Base-by-base conservation (phyloP, 495 filamentous ascomycete genomes). In the Lentithecium fluviatile region DNA sequence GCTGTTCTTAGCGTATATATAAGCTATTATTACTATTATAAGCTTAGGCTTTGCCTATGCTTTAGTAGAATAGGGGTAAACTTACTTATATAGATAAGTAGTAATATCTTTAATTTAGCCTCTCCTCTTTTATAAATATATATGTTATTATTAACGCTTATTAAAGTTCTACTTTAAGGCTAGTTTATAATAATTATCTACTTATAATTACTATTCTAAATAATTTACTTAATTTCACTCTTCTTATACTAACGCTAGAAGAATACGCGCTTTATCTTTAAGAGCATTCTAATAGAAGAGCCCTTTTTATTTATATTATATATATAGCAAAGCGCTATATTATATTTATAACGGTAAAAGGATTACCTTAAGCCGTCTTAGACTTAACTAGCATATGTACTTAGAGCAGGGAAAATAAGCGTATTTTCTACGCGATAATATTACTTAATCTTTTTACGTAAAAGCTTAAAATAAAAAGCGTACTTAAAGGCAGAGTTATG, bases 251-350 rank as follows among this genome's bases (percentile, higher is more conserved):
- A 38, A 8, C 15, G 15, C 36, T 38, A 38, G 7, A 38, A 8
- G 15, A 38, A 38, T 7, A 38, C 36, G 7, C 15, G 7, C 12
- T 17, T 45, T 45, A 56, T 56, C 26, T 45, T 56, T 21, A 6
- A 21, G 7, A 56, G 19, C 5, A 45, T 13, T 19, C 23, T 45
- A 56, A 56, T 10, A 56, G 38, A 45, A 56, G 45, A 6, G 36
- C 38, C 23, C n/a, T n/a, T n/a, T n/a, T n/a, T n/a, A n/a, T n/a
- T n/a, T n/a, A n/a, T n/a, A n/a, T n/a, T n/a, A n/a, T 56, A 45
- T 23, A 45, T 45, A 56, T 56, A n/a, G n/a, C n/a, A n/a, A n/a
- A n/a, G n/a, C n/a, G n/a, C 38, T 45, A 56, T 56, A 45, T 56
- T 56, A 45, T 56, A 56, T 11, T 21, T 56, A 45, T 56, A 10